These are phyloP conservation scores for Colletotrichum spinosum DNA, from an alignment of 2,329 filamentous ascomycete species.

Conservation along the genomic window DNA sequence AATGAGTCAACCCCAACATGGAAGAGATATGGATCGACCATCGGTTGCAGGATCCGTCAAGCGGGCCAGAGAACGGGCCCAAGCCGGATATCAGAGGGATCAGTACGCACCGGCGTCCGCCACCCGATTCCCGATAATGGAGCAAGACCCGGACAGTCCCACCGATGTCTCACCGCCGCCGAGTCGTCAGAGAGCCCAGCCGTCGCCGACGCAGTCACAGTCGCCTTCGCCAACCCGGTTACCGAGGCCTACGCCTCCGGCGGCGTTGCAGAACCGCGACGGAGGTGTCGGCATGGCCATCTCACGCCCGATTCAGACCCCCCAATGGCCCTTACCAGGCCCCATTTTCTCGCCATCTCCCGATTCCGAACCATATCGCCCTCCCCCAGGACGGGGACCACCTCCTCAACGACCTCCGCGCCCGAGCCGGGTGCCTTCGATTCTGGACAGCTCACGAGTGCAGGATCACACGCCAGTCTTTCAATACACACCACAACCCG, in stretches of 20 bases:
- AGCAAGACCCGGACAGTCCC: constrained; percentile 33
- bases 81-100: constrained; percentile 50
- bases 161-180: constrained; percentile 38
- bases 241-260: constrained; percentile 48
- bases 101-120: constrained; percentile 40
- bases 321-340: constrained; percentile 66
- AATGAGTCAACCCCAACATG: constrained; percentile 70
- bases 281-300: constrained; percentile 60
- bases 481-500: constrained; percentile 54
- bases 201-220: constrained; percentile 41
- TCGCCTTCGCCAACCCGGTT: constrained; percentile 47
- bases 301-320: constrained; percentile 62
- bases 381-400: constrained; percentile 61
- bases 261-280: constrained; percentile 50
- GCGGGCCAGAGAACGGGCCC: constrained; percentile 65
- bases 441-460: constrained; percentile 66
- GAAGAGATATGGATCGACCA: constrained; percentile 62
- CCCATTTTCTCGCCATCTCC: constrained; percentile 50
- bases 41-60: constrained; percentile 61
- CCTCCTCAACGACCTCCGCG: constrained; percentile 70
- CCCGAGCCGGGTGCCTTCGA: constrained; percentile 69
- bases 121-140: constrained; percentile 42
- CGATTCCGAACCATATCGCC: constrained; percentile 58
- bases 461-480: constrained; percentile 69
- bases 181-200: constrained; percentile 43